Evolutionary conservation across 345 rosid species (phyloP).

Genomic region (Hibiscus syriacus): DNA sequence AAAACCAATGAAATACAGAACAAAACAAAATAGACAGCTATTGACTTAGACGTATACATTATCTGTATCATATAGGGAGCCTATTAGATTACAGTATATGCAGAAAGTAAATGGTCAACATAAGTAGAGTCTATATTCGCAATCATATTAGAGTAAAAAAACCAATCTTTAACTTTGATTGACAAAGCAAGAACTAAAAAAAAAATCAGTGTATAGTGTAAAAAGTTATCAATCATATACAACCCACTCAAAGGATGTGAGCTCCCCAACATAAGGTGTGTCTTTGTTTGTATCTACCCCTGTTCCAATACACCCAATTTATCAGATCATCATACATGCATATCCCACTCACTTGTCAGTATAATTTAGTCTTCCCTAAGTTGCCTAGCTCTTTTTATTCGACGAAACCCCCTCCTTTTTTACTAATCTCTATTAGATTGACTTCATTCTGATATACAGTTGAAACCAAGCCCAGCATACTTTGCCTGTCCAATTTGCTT

Average conservation of each 20-base stretch:
- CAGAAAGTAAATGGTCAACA: neutral
- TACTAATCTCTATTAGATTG: neutral
- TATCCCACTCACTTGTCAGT: neutral
- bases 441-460: neutral
- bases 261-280: neutral
- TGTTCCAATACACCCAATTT: no score
- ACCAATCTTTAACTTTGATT: neutral
- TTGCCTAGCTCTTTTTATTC: neutral
- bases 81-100: neutral
- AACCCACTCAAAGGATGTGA: slow-evolving; percentile 4
- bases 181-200: neutral
- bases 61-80: neutral
- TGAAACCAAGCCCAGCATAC: neutral
- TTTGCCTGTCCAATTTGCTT: neutral
- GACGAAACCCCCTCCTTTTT: neutral
- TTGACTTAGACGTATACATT: neutral
- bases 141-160: neutral
- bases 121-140: neutral
- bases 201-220: neutral
- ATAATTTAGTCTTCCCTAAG: neutral
- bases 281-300: slow-evolving; percentile 4
- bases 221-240: neutral
- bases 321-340: neutral
- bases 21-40: neutral
- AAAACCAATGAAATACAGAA: no score